Base-by-base conservation (phyloP, 495 filamentous ascomycete genomes). In the Talaromyces ruber region DNA sequence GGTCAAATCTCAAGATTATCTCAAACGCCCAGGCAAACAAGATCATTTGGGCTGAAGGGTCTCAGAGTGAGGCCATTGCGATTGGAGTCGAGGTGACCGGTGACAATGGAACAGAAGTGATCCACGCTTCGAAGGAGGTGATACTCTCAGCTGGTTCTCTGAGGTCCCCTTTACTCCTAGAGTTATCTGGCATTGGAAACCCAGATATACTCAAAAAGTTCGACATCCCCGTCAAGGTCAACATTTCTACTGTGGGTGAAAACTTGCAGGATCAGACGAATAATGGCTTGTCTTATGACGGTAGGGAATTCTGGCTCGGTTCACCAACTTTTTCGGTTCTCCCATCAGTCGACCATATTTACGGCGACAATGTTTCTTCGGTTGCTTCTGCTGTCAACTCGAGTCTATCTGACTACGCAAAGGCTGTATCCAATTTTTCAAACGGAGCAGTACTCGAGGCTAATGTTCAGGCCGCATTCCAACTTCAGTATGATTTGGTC, bases 111-210 rank as follows among this genome's bases (percentile, higher is more conserved):
- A 66, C 65, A 11, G 59, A 70, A 18, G 65, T 66, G 16, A 65
- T 88, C n/a, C 70, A 66, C 45, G 86, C 80, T 1, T 71, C 67
- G 14, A 82, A 75, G 32, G 81, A 86, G 50, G 81, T 88, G 1
- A 77, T 90, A 45, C 64, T 86, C 1, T 83, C 85, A 1, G 81
- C 79, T 21, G 87, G 87, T 16, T 67, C 81, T 9, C 72, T 81
- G 24, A 76, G 80, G 12, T 79, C 85, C 0, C 84, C 86, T 6
- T 67, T 71, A 1, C 67, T 89, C 2, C 74, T 88, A 8, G 85
- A 89, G 65, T 76, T 85, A 0, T 89, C 86, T 0, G 86, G 86
- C 12, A 69, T 89, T 53, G 86, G 86, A 8, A 64, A 60, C 26
- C 39, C 53, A 28, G 65, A 62, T 22, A 69, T 79, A 24, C 72